Evolutionary conservation across 495 filamentous ascomycete genomes (phyloP).

Genomic region (Talaromyces liani): DNA sequence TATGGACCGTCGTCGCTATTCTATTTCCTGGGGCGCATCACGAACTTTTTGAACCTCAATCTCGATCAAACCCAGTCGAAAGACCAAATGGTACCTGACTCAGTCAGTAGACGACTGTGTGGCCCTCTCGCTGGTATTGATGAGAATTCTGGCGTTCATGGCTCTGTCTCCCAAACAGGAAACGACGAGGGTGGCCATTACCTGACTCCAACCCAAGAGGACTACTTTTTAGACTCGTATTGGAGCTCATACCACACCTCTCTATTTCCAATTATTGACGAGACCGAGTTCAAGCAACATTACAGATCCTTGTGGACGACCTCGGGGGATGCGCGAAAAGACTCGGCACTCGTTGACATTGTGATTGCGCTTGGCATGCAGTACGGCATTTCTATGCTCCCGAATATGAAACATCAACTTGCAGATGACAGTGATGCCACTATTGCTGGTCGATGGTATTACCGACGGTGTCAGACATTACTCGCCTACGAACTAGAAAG

Average conservation of each 20-base stretch:
- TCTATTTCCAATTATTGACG: conserved; percentile 26
- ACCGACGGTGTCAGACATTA: conserved; percentile 28
- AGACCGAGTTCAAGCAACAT: conserved; percentile 29
- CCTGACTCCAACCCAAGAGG: conserved; percentile 28
- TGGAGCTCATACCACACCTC: conserved; percentile 40
- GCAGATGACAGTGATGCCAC: conserved; percentile 21
- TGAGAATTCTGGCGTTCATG: neutral
- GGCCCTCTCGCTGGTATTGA: neutral
- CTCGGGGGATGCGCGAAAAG: conserved; percentile 19
- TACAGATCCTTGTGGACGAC: conserved; percentile 31
- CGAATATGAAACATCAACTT: conserved; percentile 6
- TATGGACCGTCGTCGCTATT: conserved; percentile 25
- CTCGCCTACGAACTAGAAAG: conserved; percentile 34
- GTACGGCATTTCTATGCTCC: conserved; percentile 26
- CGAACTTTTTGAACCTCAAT: neutral
- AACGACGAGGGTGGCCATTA: neutral
- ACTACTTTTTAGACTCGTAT: conserved; percentile 39
- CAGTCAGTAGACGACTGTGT: neutral
- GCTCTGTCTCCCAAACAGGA: neutral
- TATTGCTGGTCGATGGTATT: conserved; percentile 27
- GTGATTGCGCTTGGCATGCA: conserved; percentile 40
- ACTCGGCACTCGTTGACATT: conserved; percentile 41
- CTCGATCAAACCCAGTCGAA: neutral
- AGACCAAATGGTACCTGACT: neutral
- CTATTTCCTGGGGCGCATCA: conserved; percentile 26